Evolutionary conservation across 306 rosid species (phyloP).

Genomic region (Calophaca sinica): DNA sequence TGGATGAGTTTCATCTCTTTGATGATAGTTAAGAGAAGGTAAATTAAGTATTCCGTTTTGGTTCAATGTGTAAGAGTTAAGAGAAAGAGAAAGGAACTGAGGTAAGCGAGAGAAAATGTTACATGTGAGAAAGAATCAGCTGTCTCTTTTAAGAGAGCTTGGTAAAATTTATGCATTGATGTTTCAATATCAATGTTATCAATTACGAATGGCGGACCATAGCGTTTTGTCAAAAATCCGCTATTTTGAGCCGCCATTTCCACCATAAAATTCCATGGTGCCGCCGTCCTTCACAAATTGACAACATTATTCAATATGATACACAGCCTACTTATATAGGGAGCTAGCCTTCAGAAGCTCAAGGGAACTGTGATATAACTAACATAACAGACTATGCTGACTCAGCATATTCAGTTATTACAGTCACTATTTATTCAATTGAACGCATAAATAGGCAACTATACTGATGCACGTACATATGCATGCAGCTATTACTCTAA

Average conservation of each 20-base stretch:
- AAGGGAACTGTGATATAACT: not conserved
- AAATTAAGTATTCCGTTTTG: not conserved
- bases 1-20: constrained; percentile 24
- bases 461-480: not conserved
- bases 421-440: not conserved
- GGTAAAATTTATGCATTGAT: not conserved
- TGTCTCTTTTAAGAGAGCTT: not conserved
- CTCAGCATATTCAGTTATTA: not conserved
- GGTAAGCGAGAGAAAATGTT: no score
- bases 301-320: no score
- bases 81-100: no score
- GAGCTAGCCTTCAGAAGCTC: no score
- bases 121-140: not conserved
- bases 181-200: no score
- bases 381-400: not conserved
- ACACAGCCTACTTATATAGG: not conserved
- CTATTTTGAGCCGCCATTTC: no score
- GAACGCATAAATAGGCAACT: not conserved
- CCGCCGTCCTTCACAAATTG: no score
- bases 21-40: constrained; percentile 31
- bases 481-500: not conserved
- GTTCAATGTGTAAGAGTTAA: not conserved
- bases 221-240: no score
- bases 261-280: no score
- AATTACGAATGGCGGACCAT: no score